Evolutionary conservation across 352 stramenopile species (phyloP).

Genomic region (Phytophthora pisi): DNA sequence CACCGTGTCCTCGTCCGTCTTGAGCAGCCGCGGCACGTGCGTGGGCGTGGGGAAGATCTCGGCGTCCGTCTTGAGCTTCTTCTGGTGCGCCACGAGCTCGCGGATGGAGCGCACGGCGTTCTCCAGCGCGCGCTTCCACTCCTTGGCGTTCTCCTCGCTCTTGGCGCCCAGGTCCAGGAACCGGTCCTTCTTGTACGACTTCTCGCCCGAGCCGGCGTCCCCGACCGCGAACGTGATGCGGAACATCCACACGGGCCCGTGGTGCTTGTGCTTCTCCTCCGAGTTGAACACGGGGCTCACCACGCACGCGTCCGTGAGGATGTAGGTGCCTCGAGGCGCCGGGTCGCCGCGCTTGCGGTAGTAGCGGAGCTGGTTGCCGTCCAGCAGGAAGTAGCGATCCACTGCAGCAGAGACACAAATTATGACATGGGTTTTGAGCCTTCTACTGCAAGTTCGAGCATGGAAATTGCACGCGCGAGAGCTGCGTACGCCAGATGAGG

Average conservation of each 20-base stretch:
- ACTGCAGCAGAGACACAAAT: conserved; percentile 44
- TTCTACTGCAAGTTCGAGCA: neutral
- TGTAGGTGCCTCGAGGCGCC: conserved; percentile 81
- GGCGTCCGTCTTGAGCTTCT: conserved; percentile 77
- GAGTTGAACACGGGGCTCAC: conserved; percentile 87
- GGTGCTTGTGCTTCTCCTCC: conserved; percentile 89
- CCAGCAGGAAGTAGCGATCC: conserved; percentile 88
- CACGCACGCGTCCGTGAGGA: conserved; percentile 82
- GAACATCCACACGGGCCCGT: conserved; percentile 90
- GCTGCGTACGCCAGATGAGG: conserved; percentile 85
- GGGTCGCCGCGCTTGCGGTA: conserved; percentile 88
- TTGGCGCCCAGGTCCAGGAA: conserved; percentile 89
- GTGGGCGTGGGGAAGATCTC: conserved; percentile 73
- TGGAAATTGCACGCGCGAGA: conserved; percentile 3
- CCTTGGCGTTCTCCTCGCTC: conserved; percentile 78
- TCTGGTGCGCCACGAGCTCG: conserved; percentile 75
- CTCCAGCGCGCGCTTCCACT: conserved; percentile 85
- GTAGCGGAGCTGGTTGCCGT: conserved; percentile 87
- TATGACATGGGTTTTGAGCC: conserved; percentile 18
- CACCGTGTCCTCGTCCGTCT: conserved; percentile 83
- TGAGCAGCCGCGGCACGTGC: conserved; percentile 70
- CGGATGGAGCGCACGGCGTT: conserved; percentile 77
- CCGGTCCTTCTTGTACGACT: conserved; percentile 90
- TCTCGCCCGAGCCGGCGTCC: conserved; percentile 60
- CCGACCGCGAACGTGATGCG: conserved; percentile 88